A percentile compares a stretch with the other conserved stretches of the same genome.
Conservation (phyloP, 495 filamentous ascomycete genomes). For the Podospora appendiculata region DNA sequence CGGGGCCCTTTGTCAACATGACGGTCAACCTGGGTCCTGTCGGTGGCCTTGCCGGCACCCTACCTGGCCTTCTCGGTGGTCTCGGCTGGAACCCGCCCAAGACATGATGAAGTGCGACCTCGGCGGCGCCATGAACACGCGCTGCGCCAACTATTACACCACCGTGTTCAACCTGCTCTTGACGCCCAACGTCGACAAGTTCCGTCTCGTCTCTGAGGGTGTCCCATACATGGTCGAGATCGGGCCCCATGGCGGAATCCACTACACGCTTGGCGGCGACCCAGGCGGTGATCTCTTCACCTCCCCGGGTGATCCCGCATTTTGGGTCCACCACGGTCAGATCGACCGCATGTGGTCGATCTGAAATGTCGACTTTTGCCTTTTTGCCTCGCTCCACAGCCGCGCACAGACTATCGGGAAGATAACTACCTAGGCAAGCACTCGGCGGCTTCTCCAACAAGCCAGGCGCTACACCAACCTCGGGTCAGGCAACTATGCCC, state of each 20-base stretch:
- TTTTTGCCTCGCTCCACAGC: background rate
- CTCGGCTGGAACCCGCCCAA: constrained; percentile 51
- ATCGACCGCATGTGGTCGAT: constrained; percentile 60
- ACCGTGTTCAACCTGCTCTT: constrained; percentile 29
- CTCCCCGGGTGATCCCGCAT: constrained; percentile 57
- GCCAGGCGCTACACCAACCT: constrained; percentile 23
- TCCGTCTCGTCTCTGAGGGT: constrained; percentile 42
- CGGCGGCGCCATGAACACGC: constrained; percentile 34
- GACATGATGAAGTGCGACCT: constrained; percentile 56
- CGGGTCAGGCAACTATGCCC: constrained; percentile 35
- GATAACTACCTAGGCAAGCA: constrained; percentile 2
- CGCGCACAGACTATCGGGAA: background rate
- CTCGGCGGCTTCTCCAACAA: background rate
- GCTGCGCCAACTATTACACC: constrained; percentile 40
- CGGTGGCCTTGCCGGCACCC: constrained; percentile 12
- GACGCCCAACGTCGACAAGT: constrained; percentile 38
- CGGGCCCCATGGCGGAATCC: constrained; percentile 57
- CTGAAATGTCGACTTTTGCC: constrained; percentile 44
- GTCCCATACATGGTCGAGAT: constrained; percentile 41
- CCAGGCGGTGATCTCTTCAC: constrained; percentile 49
- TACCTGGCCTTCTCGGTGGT: constrained; percentile 9
- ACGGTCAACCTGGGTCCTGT: constrained; percentile 49
- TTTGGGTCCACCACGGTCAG: constrained; percentile 60
- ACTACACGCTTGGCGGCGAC: constrained; percentile 56
- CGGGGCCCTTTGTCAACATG: constrained; percentile 50